Evolutionary conservation across 2,329 filamentous ascomycete genomes (phyloP).

Genomic region (Monosporascus sp.): DNA sequence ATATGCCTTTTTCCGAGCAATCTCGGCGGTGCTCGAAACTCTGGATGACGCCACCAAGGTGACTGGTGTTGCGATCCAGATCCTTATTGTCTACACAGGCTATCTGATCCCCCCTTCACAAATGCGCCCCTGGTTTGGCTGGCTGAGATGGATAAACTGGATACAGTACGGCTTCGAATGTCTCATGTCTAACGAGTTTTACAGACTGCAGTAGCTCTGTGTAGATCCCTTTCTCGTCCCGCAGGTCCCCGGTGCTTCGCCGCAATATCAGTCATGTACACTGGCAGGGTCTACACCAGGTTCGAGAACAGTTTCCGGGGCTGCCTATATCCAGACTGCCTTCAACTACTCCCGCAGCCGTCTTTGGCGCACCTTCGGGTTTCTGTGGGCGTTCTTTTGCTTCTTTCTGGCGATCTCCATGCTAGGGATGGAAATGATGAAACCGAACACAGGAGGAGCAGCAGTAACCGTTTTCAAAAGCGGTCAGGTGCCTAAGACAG

Average conservation of each 20-base stretch:
- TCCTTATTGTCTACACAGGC: slow-evolving; percentile 24
- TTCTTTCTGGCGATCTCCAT: slow-evolving; percentile 42
- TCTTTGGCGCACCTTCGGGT: slow-evolving; percentile 56
- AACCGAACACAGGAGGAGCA: slow-evolving; percentile 55
- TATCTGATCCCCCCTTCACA: slow-evolving; percentile 50
- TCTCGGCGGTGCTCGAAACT: slow-evolving; percentile 43
- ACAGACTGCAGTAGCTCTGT: slow-evolving; percentile 50
- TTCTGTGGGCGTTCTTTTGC: slow-evolving; percentile 45
- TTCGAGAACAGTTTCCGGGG: slow-evolving; percentile 46
- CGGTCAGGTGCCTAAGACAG: slow-evolving; percentile 54
- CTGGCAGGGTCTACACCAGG: slow-evolving; percentile 53
- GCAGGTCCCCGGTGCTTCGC: slow-evolving; percentile 36
- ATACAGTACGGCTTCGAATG: slow-evolving; percentile 62
- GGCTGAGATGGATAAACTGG: slow-evolving; percentile 54
- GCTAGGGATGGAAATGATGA: slow-evolving; percentile 40
- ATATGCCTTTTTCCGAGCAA: slow-evolving; percentile 47
- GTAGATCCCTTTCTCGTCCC: slow-evolving; percentile 51
- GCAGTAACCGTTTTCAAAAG: slow-evolving; percentile 59
- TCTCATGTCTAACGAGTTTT: slow-evolving; percentile 58
- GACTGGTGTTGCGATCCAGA: slow-evolving; percentile 23
- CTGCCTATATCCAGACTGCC: slow-evolving; percentile 49
- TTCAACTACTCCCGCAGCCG: slow-evolving; percentile 53
- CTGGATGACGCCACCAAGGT: slow-evolving; percentile 38
- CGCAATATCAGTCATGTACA: slow-evolving; percentile 55
- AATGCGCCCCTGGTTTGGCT: slow-evolving; percentile 52